Evolutionary conservation across 2,329 filamentous ascomycete genomes (phyloP).

Genomic region (Penicillium sp.): DNA sequence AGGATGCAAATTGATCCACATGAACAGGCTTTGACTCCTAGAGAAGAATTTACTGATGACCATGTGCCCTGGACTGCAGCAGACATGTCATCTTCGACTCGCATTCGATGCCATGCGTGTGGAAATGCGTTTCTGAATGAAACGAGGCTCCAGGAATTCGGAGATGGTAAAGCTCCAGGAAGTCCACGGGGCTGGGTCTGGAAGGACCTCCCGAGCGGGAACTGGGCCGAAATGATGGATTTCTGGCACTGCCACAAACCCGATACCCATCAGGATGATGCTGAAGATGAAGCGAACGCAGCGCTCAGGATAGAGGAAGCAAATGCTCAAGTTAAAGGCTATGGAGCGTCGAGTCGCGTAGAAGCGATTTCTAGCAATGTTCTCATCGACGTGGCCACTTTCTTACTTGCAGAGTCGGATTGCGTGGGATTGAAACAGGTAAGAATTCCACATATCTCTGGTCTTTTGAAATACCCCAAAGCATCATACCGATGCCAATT

Average conservation of each 20-base stretch:
- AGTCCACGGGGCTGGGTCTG: slow-evolving; percentile 53
- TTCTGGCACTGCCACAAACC: slow-evolving; percentile 99
- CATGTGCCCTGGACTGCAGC: slow-evolving; percentile 41
- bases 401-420: slow-evolving; percentile 68
- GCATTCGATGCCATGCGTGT: slow-evolving; percentile 42
- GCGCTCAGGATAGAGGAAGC: slow-evolving; percentile 40
- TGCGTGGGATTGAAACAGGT: slow-evolving; percentile 50
- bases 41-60: slow-evolving; percentile 29
- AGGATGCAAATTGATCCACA: slow-evolving; percentile 52
- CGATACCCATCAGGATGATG: slow-evolving; percentile 45
- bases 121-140: slow-evolving; percentile 28
- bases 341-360: slow-evolving; percentile 77
- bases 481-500: background rate
- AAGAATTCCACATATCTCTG: slow-evolving; percentile 1
- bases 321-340: slow-evolving; percentile 64
- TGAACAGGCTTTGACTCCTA: slow-evolving; percentile 12
- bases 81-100: slow-evolving; percentile 33
- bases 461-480: background rate
- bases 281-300: slow-evolving; percentile 41
- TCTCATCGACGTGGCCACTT: slow-evolving; percentile 76
- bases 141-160: background rate
- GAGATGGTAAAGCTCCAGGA: background rate
- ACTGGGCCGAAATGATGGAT: slow-evolving; percentile 99
- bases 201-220: slow-evolving; percentile 93
- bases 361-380: slow-evolving; percentile 64